A percentile compares a stretch with the other conserved stretches of the same genome.
These are phyloP conservation scores for Xylariaceae sp. DNA, from an alignment of 2,329 filamentous ascomycete species.

Conservation along the genomic window DNA sequence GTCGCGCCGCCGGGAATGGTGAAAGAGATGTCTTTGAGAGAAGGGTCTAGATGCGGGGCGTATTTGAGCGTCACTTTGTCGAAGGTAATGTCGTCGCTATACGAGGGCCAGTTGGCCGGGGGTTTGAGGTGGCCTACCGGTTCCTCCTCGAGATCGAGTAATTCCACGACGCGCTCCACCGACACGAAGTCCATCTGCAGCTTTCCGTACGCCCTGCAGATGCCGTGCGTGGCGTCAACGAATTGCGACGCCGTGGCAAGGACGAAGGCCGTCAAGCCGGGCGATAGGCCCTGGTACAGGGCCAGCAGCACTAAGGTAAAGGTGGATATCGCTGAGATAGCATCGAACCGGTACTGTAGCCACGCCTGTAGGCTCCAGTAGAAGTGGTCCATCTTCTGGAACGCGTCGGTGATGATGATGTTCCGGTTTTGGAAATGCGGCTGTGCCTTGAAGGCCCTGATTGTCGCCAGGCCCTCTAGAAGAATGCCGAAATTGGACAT, in stretches of 20 bases:
- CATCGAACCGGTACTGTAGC: slow-evolving; percentile 81
- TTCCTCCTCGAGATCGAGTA: slow-evolving; percentile 81
- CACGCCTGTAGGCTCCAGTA: slow-evolving; percentile 90
- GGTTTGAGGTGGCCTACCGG: slow-evolving; percentile 69
- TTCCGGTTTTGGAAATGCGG: slow-evolving; percentile 80
- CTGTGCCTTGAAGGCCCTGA: slow-evolving; percentile 82
- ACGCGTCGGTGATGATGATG: slow-evolving; percentile 81
- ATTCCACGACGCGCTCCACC: slow-evolving; percentile 83
- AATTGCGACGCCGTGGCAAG: slow-evolving; percentile 74
- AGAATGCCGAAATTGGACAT: slow-evolving; percentile 93
- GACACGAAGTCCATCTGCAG: slow-evolving; percentile 93
- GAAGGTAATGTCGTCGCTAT: slow-evolving; percentile 75
- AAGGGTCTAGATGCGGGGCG: slow-evolving; percentile 76
- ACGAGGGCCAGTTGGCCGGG: slow-evolving; percentile 78
- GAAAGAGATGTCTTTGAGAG: slow-evolving; percentile 72
- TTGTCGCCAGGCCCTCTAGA: slow-evolving; percentile 83
- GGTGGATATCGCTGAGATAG: slow-evolving; percentile 74
- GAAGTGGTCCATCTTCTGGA: slow-evolving; percentile 95
- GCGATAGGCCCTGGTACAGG: slow-evolving; percentile 74
- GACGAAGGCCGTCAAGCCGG: slow-evolving; percentile 84
- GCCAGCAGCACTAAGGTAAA: slow-evolving; percentile 77
- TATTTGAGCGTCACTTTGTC: slow-evolving; percentile 81
- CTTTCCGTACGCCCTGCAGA: slow-evolving; percentile 82
- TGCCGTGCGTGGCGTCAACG: slow-evolving; percentile 71
- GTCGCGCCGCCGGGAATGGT: slow-evolving; percentile 71